These are phyloP conservation scores for Botrytis porri DNA, from an alignment of 2,329 filamentous ascomycete species.

Conservation along the genomic window DNA sequence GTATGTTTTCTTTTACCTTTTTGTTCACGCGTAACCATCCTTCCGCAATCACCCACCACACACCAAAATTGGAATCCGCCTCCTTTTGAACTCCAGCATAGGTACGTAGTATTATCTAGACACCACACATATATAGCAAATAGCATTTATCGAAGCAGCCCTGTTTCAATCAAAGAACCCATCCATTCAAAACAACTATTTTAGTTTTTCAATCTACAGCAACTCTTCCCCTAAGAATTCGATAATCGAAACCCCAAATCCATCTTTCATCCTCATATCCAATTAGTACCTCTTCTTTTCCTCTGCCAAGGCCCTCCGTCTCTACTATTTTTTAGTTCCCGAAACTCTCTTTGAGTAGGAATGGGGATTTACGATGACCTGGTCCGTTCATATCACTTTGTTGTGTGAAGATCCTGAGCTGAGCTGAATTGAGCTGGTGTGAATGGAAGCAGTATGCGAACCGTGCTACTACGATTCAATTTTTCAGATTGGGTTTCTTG, in stretches of 20 bases:
- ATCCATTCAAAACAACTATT: background rate
- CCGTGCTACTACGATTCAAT: background rate
- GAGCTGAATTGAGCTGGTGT: background rate
- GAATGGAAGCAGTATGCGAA: background rate
- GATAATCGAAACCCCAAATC: background rate
- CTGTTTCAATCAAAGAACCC: too few species aligned
- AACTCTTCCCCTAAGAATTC: background rate
- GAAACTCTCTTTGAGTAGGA: background rate
- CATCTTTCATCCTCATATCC: background rate
- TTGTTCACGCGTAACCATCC: too few species aligned
- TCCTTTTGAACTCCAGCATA: background rate
- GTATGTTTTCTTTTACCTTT: too few species aligned
- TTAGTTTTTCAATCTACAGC: background rate
- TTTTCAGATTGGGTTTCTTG: background rate
- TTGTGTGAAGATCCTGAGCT: background rate
- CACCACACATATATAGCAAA: background rate
- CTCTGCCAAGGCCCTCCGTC: background rate
- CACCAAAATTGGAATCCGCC: background rate
- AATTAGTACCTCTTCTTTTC: background rate
- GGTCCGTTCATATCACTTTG: background rate
- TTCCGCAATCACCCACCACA: too few species aligned
- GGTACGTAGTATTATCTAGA: accelerated
- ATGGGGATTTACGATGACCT: background rate
- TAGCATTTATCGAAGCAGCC: background rate
- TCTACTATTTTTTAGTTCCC: background rate